Conservation (phyloP, 192 early-diverging fungal genomes). For the Coemansia sp. region DNA sequence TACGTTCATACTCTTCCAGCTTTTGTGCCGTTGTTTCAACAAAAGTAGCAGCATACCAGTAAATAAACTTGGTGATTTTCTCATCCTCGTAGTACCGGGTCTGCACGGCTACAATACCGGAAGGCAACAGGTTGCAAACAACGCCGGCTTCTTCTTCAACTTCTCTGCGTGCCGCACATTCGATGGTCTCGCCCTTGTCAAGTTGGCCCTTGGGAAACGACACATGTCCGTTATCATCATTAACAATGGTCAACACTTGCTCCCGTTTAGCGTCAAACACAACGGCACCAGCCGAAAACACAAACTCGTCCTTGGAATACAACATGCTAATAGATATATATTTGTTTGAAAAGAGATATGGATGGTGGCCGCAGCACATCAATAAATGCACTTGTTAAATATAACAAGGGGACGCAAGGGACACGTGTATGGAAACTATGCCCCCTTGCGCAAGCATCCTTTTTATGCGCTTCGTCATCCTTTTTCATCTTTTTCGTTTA, state of each 20-base stretch:
- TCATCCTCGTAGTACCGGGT: constrained; percentile 13
- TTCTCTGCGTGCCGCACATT: constrained; percentile 31
- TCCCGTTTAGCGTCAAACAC: constrained; percentile 24
- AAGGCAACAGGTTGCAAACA: constrained; percentile 24
- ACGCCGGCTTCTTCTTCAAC: constrained; percentile 44
- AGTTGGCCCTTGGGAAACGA: constrained; percentile 47
- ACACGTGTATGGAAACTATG: neutral
- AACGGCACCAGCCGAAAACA: constrained; percentile 48
- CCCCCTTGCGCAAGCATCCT: constrained; percentile 2
- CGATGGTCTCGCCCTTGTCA: constrained; percentile 24
- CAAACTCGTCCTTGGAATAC: constrained; percentile 15
- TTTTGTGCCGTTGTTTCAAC: constrained; percentile 17
- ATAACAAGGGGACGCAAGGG: constrained; percentile 2
- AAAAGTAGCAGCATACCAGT: constrained; percentile 43
- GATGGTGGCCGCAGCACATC: constrained; percentile 1
- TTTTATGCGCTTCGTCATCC: constrained; percentile 1
- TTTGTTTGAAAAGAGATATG: neutral
- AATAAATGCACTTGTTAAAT: neutral
- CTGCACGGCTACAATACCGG: constrained; percentile 25
- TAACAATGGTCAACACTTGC: constrained; percentile 23
- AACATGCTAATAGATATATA: constrained; percentile 14
- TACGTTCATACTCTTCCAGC: constrained; percentile 27
- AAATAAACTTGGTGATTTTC: constrained; percentile 35
- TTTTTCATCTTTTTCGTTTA: neutral
- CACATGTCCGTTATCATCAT: neutral